A percentile compares a stretch with the other conserved stretches of the same genome.
Evolutionary conservation across 2,329 filamentous ascomycete species (phyloP).

Genomic region (Tetracladium maxilliforme): DNA sequence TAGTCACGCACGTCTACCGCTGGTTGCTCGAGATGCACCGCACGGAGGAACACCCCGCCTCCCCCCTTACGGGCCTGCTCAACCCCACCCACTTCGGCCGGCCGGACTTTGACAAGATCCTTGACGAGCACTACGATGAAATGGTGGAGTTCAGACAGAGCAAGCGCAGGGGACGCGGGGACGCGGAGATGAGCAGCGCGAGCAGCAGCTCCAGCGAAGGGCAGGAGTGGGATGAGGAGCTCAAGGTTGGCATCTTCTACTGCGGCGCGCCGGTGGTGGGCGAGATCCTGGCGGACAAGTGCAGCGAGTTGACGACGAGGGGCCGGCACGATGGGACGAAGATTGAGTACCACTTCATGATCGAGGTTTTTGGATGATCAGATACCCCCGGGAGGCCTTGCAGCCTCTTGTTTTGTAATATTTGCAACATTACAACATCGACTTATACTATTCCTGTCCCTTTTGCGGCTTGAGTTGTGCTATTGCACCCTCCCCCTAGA

Average conservation of each 20-base stretch:
- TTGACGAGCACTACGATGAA: constrained; percentile 37
- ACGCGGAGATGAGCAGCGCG: background rate
- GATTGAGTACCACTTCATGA: constrained; percentile 41
- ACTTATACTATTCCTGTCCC: too few species aligned
- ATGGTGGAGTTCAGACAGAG: constrained; percentile 23
- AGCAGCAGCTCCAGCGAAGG: constrained; percentile 1
- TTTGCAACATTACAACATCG: too few species aligned
- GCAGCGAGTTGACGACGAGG: constrained; percentile 30
- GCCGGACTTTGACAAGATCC: constrained; percentile 34
- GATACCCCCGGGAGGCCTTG: too few species aligned
- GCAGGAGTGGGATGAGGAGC: constrained; percentile 15
- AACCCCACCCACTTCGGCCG: constrained; percentile 38
- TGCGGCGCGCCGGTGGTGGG: constrained; percentile 41
- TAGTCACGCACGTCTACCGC: constrained; percentile 37
- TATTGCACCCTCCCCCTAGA: constrained; percentile 34
- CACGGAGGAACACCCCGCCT: constrained; percentile 31
- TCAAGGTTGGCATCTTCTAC: constrained; percentile 38
- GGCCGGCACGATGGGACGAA: constrained; percentile 33
- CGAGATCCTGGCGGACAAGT: constrained; percentile 37
- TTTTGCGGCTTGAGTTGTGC: too few species aligned
- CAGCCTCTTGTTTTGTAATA: too few species aligned
- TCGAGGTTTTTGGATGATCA: constrained; percentile 36
- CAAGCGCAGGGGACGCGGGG: constrained; percentile 5
- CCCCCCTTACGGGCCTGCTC: constrained; percentile 35
- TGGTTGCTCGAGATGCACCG: constrained; percentile 41